phyloP scores from a whole-genome alignment of 2,329 filamentous ascomycete species.

The Cadophora sp. region DNA sequence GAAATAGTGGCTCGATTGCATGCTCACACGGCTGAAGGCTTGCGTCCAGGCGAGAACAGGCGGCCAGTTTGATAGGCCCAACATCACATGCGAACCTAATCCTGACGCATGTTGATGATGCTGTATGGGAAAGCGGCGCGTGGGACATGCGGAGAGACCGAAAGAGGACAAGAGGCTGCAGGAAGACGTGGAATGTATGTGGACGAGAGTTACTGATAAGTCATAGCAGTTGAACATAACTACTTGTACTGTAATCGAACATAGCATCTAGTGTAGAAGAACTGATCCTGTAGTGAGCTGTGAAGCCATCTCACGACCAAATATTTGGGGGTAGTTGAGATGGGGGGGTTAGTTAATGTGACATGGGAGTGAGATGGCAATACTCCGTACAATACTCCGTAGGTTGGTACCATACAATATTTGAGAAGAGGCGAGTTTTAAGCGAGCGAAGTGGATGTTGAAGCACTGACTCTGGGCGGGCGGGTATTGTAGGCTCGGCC shows the following conservation, averaged over 20 bases:
- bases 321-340: too few species aligned
- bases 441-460: not conserved
- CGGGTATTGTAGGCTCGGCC: not conserved
- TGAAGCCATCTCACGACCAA: too few species aligned
- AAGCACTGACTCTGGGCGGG: constrained; percentile 2
- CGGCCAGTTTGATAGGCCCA: constrained; percentile 12
- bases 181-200: constrained; percentile 4
- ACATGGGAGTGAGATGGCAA: too few species aligned
- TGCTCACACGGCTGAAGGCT: constrained; percentile 10
- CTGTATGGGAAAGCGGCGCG: constrained; percentile 21
- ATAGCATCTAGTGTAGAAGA: too few species aligned
- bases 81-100: constrained; percentile 18
- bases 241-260: too few species aligned
- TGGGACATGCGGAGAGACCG: constrained; percentile 23
- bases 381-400: too few species aligned
- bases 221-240: not conserved
- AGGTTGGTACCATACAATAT: too few species aligned
- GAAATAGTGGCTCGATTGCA: constrained; percentile 8
- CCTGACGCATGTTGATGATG: constrained; percentile 3
- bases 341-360: too few species aligned
- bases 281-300: too few species aligned
- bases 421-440: too few species aligned
- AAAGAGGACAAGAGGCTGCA: constrained; percentile 14
- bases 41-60: constrained; percentile 20
- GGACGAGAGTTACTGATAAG: not conserved